Base-by-base conservation (phyloP, 2,329 filamentous ascomycete genomes). In the Penicillium thymicola region DNA sequence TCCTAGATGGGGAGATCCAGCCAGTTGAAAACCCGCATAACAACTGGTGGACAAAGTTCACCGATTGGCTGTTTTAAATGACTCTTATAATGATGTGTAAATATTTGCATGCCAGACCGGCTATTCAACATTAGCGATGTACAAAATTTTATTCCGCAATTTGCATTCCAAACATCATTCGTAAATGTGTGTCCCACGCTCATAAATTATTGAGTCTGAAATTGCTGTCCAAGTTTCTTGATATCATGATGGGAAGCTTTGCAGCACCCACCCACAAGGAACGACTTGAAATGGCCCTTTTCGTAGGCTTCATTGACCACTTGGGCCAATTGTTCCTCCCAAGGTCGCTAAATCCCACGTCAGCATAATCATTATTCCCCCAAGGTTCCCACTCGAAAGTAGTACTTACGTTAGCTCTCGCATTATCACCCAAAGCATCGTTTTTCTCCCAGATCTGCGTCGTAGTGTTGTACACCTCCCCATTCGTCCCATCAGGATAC, bases 401-500 rank as follows among this genome's bases (percentile, higher is more conserved):
- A n/a, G 9, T 32, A 30, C 27, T 43, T n/a, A 23, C 18, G 1
- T 28, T 14, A 36, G 21, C 32, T 51, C 58, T 44, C 40, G 68
- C 65, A 32, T 42, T 51, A 52, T 64, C 61, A 52, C 11, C 58
- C 57, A 66, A 64, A 54, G 40, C 44, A 36, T 47, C 55, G 57
- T 63, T 64, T 13, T 65, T 71, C 59, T 70, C 81, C 87, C 87
- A 89, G 51, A 72, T 75, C 65, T 87, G 82, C 7, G 83, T 85
- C 0, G 71, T 73, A 1, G 85, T 86, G 68, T 89, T 83, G 71
- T 89, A 89, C 0, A 86, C 79, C 70, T 88, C 84, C 0, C 85
- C 85, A 45, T 85, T 85, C 1, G 87, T 88, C 0, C 86, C 86
- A 68, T 89, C 87, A 0, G 87, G 87, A 67, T 89, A 89, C 18